Base-by-base conservation (phyloP, 1,284 basidiomycete genomes). In the Pholiota adiposa region DNA sequence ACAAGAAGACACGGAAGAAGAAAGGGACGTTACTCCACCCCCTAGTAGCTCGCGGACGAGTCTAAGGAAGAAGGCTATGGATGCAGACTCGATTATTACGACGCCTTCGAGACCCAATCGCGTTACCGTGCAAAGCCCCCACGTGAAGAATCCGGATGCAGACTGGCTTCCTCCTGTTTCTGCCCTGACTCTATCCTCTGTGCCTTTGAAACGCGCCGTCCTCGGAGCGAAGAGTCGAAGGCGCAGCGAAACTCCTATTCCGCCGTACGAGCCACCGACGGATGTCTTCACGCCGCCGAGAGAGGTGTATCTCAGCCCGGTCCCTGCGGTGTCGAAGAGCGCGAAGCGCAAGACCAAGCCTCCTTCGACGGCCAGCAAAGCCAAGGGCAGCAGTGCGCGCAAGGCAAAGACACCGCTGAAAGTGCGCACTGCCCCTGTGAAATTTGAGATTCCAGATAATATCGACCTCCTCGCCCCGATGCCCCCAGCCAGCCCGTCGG, bases 251-350 rank as follows among this genome's bases (percentile, higher is more conserved):
- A 87, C 85, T 1, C 85, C 85, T 2, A 76, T 83, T 8, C 84
- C 84, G 1, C 77, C 76, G 0, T 90, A 90, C 67, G 86, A 88
- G 65, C 86, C 87, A 0, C 87, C 88, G 0, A 65, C 69, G 0
- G 87, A 88, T 57, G 79, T 83, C n/a, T 88, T 88, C 67, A 88
- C 86, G 0, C 87, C 89, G 1, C 89, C 89, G 0, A 80, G 84
- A 43, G 83, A 86, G 63, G 79, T 89, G 44, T 72, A 84, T 53
- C 69, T 83, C 55, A 78, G 79, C 3, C 79, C 85, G 1, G 60
- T 70, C 18, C 18, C 74, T 71, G 54, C n/a, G 63, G 70, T 58
- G 7, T 69, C 69, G 62, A 75, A 70, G 60, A 68, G 70, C 54
- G 65, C 60, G 44, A 54, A 65, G 38, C 44, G 44, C 14, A 61